These are phyloP conservation scores for Pseudogymnoascus destructans DNA, from an alignment of 2,329 filamentous ascomycete genomes.

Conservation along the genomic window DNA sequence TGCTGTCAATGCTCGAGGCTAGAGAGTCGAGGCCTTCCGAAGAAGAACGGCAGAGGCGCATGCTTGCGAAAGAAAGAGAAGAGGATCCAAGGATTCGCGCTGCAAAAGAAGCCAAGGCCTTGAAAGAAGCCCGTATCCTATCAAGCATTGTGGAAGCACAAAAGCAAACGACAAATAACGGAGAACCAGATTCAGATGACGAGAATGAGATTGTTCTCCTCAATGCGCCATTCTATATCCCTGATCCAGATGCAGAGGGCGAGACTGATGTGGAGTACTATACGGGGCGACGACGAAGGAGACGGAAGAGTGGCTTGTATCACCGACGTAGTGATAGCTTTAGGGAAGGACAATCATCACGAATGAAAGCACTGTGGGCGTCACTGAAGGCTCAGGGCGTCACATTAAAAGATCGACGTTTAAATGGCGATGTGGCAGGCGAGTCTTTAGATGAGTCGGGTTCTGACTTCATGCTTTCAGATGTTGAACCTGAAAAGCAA, in stretches of 20 bases:
- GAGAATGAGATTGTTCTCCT: conserved; percentile 7
- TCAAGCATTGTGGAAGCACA: conserved; percentile 3
- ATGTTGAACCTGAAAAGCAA: background rate
- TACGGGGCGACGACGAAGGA: background rate
- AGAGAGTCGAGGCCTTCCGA: conserved; percentile 9
- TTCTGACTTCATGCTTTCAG: conserved; percentile 2
- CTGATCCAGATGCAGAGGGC: conserved; percentile 4
- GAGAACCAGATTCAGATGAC: background rate
- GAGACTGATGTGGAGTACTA: conserved; percentile 6
- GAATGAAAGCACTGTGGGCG: conserved; percentile 7
- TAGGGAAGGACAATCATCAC: background rate
- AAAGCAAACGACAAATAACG: background rate
- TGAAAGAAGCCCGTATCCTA: background rate
- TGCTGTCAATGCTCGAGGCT: conserved; percentile 17
- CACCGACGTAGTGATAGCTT: background rate
- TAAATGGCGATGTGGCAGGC: background rate
- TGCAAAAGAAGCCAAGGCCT: background rate
- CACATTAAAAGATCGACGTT: conserved; percentile 3
- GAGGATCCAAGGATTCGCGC: background rate
- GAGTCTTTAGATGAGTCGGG: background rate
- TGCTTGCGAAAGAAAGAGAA: conserved; percentile 1
- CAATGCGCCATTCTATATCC: conserved; percentile 10
- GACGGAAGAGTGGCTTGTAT: background rate
- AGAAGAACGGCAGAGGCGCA: conserved; percentile 10
- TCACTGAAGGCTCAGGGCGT: background rate